Evolutionary conservation across 176 grass and related monocot species (phyloP), one percentile per base, ranked within the genome.

Genomic region (Cenchrus fungigraminus): DNA sequence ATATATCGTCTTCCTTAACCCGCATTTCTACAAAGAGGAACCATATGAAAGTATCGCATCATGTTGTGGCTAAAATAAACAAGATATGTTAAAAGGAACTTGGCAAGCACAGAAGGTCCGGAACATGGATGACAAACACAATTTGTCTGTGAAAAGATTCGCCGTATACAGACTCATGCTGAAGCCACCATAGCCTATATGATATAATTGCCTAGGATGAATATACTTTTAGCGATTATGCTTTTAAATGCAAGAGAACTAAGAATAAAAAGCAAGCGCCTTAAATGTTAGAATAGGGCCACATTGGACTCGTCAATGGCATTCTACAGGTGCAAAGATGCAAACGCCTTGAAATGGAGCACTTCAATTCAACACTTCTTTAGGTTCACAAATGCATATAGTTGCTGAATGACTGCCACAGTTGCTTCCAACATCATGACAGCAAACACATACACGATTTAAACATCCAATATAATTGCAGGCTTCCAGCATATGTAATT

Each of bases 1-100:
- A 93, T 98, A 98, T 90, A 98, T 95, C 50, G 95, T 42, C 77
- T 95, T 95, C 49, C 28, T 95, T 40, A 95, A 76, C 43, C 93
- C 95, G 56, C 91, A 95, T 79, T 84, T 90, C 95, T 98, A 87
- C 72, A 71, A 78, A 79, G 44, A 43, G 12, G 71, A 17, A 68
- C 65, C 13, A 78, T 53, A 71, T 22, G 44, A 31, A 91, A 85
- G 31, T 20, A 50, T 12, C 29, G 44, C 11, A 68, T 47, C 7
- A 61, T 84, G 51, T 83, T 42, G 19, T 43, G 20, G 58, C 51
- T 73, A 90, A 73, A 73, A 66, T 71, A 71, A 79, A 86, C 11
- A 79, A 79, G 50, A 74, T 73, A 46, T 46, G 45, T 46, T 46
- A 46, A 9, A 46, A 46, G 45, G 7, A 77, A 82, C 46, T 66